Percentiles rank a stretch among this genome's conserved stretches.
These are phyloP conservation scores for Pythium periplocum DNA, from an alignment of 352 stramenopile species.

Conservation along the genomic window DNA sequence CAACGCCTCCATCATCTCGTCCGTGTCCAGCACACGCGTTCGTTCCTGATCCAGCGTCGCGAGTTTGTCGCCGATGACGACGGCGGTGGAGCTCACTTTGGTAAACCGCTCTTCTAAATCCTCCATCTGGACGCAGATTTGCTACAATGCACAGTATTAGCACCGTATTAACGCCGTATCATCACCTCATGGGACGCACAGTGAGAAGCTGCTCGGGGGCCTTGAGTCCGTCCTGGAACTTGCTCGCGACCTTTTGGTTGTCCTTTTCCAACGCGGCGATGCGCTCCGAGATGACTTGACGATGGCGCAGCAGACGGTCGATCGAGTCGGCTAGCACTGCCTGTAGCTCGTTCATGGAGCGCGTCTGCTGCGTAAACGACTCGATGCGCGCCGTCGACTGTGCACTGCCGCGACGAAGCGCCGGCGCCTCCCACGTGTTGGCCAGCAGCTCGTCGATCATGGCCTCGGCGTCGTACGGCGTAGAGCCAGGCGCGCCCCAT, in stretches of 20 bases:
- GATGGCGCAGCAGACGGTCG: conserved; percentile 48
- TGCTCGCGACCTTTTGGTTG: conserved; percentile 43
- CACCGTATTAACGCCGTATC: neutral
- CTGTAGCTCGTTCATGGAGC: conserved; percentile 62
- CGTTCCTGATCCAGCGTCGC: conserved; percentile 59
- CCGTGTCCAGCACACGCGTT: conserved; percentile 61
- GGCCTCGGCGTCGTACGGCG: conserved; percentile 51
- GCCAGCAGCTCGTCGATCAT: conserved; percentile 79
- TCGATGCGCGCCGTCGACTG: conserved; percentile 5
- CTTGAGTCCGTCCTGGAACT: conserved; percentile 58
- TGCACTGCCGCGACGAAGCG: conserved; percentile 15
- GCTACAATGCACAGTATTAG: conserved; percentile 17
- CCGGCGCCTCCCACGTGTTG: conserved; percentile 40
- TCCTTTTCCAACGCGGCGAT: conserved; percentile 61
- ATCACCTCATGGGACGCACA: conserved; percentile 17
- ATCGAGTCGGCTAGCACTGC: conserved; percentile 52
- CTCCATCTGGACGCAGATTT: conserved; percentile 75
- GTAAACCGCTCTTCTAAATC: conserved; percentile 82
- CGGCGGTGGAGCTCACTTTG: conserved; percentile 79
- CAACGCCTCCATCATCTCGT: conserved; percentile 74
- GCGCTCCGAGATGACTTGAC: conserved; percentile 44
- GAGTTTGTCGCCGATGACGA: conserved; percentile 68
- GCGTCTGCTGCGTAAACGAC: conserved; percentile 55
- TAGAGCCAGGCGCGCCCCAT: conserved; percentile 7
- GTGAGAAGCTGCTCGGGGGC: conserved; percentile 54